Percentiles rank a stretch among this genome's conserved stretches.
Evolutionary conservation across 148 eudicot genomes (phyloP).

Genomic region (Rhododendron griersonianum): DNA sequence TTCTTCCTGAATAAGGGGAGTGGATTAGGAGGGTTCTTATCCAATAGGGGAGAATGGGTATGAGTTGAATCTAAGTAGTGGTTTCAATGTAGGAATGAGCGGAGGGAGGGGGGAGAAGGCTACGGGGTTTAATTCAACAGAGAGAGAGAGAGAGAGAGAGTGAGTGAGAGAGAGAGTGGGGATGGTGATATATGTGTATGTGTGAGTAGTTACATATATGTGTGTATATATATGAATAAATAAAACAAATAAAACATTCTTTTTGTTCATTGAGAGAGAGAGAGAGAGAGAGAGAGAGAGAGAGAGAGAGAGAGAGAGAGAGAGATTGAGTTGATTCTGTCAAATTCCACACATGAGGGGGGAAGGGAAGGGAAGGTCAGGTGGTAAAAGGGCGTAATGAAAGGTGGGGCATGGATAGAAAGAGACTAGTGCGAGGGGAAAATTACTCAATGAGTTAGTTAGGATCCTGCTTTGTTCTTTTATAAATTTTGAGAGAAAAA

Average conservation of each 20-base stretch:
- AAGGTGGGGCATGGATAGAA: neutral
- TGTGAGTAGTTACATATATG: neutral
- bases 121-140: conserved; percentile 23
- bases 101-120: conserved; percentile 26
- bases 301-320: neutral
- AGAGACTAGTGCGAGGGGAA: neutral
- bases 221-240: neutral
- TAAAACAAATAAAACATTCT: conserved; percentile 6
- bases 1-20: conserved; percentile 22
- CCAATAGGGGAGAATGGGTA: conserved; percentile 18
- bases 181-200: conserved; percentile 27
- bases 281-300: too few species aligned
- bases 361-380: neutral
- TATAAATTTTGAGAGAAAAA: too few species aligned
- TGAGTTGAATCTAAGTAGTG: neutral
- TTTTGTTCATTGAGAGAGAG: conserved; percentile 11
- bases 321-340: neutral
- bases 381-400: neutral
- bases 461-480: neutral
- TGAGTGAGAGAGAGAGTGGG: neutral
- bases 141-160: conserved; percentile 14
- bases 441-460: neutral
- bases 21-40: conserved; percentile 22
- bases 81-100: conserved; percentile 16
- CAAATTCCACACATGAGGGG: neutral